Evolutionary conservation across 169 alveolate species (phyloP).

Genomic region (Ichthyophthirius multifiliis): DNA sequence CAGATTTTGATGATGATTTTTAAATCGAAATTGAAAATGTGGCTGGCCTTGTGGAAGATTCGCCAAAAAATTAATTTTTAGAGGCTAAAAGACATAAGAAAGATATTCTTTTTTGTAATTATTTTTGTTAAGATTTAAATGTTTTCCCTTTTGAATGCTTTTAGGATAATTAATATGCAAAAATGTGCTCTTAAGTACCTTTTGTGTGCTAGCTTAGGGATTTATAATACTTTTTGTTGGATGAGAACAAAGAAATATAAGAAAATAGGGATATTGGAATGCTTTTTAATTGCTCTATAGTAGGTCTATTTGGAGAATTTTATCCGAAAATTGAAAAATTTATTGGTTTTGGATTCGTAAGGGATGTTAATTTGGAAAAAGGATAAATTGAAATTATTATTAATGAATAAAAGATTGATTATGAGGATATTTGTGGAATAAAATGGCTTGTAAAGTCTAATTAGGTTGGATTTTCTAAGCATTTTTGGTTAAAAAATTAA

Average conservation of each 20-base stretch:
- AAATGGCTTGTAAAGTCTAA: not conserved
- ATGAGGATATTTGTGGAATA: not conserved
- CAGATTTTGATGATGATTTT: too few relatives aligned
- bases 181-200: not conserved
- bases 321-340: not conserved
- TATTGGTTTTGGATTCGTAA: conserved; percentile 1
- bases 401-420: not conserved
- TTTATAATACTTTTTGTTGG: not conserved
- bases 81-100: conserved; percentile 9
- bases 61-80: too few relatives aligned
- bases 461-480: not conserved
- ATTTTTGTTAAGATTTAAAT: not conserved
- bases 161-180: not conserved
- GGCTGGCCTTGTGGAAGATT: too few relatives aligned
- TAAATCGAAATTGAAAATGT: too few relatives aligned
- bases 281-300: not conserved
- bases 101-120: not conserved
- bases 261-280: not conserved
- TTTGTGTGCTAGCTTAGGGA: not conserved
- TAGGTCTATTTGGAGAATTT: not conserved
- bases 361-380: not conserved
- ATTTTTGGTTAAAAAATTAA: not conserved
- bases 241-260: not conserved
- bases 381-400: not conserved
- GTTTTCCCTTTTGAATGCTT: not conserved